Evolutionary conservation across 148 eudicot genomes (phyloP).

Genomic region (Gaultheria prostrata): DNA sequence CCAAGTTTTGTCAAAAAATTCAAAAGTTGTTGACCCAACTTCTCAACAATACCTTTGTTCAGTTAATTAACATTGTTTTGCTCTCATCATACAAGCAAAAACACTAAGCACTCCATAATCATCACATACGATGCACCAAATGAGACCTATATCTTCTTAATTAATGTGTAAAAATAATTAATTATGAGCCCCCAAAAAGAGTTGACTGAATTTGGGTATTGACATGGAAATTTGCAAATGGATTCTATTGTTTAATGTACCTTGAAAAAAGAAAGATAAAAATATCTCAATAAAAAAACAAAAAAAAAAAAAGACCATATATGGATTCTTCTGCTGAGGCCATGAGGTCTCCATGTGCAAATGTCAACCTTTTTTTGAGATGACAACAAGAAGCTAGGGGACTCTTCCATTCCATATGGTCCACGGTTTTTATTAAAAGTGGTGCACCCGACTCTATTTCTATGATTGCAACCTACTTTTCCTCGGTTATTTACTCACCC

Average conservation of each 20-base stretch:
- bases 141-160: not conserved
- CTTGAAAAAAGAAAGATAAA: not conserved
- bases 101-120: not conserved
- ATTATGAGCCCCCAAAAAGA: not conserved
- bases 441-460: slow-evolving; percentile 15
- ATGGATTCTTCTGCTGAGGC: slow-evolving; percentile 1
- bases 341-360: slow-evolving; percentile 30
- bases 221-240: not conserved
- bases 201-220: not conserved
- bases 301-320: not conserved
- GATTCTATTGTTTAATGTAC: not conserved
- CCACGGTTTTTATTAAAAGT: not conserved
- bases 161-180: not conserved
- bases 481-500: slow-evolving; percentile 6
- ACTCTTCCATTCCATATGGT: slow-evolving; percentile 11
- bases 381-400: slow-evolving; percentile 13
- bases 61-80: not conserved
- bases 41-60: not conserved
- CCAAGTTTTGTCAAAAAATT: not conserved
- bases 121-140: not conserved
- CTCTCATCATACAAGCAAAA: not conserved
- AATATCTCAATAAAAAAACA: not conserved
- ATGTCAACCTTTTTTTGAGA: slow-evolving; percentile 16
- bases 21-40: not conserved
- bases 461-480: slow-evolving; percentile 16